Evolutionary conservation across 305 asterid species (phyloP), one percentile per base, ranked within the genome.

Genomic region (Stenogyne calaminthoides): DNA sequence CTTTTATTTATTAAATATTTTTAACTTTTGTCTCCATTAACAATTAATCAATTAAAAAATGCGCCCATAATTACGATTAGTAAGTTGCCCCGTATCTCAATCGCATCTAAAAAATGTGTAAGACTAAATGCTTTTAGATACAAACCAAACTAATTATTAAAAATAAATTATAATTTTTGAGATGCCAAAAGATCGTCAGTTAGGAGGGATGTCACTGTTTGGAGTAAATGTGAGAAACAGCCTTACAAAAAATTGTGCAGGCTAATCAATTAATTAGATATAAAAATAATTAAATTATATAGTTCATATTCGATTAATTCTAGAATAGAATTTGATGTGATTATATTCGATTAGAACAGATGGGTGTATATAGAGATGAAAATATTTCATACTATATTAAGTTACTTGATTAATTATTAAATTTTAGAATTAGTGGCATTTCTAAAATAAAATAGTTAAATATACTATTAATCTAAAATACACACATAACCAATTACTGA

Each of bases 131-230:
- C 10, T 6, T 4, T 57, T 12, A 57, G 42, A 70, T 25, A 25
- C 66, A 57, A 40, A 22, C n/a, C n/a, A 70, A 57, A 70, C 5
- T 70, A 56, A 7, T 5, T 32, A 69, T 34, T 7, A 61, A 34
- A 61, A 34, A 32, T 15, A n/a, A 51, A 3, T 68, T 11, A 9
- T 7, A 34, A 72, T 9, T 39, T 9, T 39, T 6, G 39, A 37
- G 47, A 69, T 52, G 75, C 34, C 65, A 61, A 52, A 59, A 55
- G 72, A 73, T 72, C 68, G 40, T 73, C 36, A 65, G 46, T 63
- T 70, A 34, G 84, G 77, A 70, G 80, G 75, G 75, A 36, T 9
- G 82, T 77, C 84, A 16, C 34, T 61, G 2, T 70, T 69, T 9
- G 64, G 36, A 27, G 46, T 73, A 18, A 72, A 62, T 34, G 39